Percentiles rank a stretch among this genome's conserved stretches.
Evolutionary conservation across 2,329 filamentous ascomycete species (phyloP).

Genomic region (Blastomyces parvus): DNA sequence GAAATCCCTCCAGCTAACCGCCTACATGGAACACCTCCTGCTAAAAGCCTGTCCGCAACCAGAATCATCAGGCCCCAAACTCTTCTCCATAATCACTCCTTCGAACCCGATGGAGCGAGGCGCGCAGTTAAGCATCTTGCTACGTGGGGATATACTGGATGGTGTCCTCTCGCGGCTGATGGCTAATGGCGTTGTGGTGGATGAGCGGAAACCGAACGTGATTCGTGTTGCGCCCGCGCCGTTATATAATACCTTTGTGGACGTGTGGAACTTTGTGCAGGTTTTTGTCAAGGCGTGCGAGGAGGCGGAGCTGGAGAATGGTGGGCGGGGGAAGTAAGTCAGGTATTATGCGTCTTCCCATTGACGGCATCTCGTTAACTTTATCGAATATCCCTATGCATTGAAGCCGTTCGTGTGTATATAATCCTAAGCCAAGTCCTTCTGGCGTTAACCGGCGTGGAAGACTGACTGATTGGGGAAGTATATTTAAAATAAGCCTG

Average conservation of each 20-base stretch:
- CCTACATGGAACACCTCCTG: slow-evolving; percentile 64
- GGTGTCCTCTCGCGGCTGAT: slow-evolving; percentile 54
- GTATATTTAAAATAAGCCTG: not conserved
- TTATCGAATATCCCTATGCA: too few species aligned
- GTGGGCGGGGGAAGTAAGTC: not conserved
- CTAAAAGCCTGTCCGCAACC: slow-evolving; percentile 15
- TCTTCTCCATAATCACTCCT: slow-evolving; percentile 60
- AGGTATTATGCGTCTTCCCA: not conserved
- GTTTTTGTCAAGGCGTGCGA: slow-evolving; percentile 44
- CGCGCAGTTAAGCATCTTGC: slow-evolving; percentile 66
- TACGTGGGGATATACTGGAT: slow-evolving; percentile 62
- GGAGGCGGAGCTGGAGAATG: slow-evolving; percentile 23
- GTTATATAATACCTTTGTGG: slow-evolving; percentile 70
- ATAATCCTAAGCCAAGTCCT: too few species aligned
- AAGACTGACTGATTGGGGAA: too few species aligned
- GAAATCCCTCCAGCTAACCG: slow-evolving; percentile 64
- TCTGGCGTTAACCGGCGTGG: too few species aligned
- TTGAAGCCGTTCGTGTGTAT: too few species aligned
- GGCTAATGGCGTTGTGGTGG: slow-evolving; percentile 61
- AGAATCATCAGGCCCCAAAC: slow-evolving; percentile 15
- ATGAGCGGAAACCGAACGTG: slow-evolving; percentile 78
- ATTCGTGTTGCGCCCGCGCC: slow-evolving; percentile 75
- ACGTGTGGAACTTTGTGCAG: slow-evolving; percentile 55
- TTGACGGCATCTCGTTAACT: too few species aligned
- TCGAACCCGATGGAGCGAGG: slow-evolving; percentile 58